A percentile compares a stretch with the other conserved stretches of the same genome.
These are phyloP conservation scores for Microsporum ferrugineum DNA, from an alignment of 2,329 filamentous ascomycete species.

Conservation along the genomic window DNA sequence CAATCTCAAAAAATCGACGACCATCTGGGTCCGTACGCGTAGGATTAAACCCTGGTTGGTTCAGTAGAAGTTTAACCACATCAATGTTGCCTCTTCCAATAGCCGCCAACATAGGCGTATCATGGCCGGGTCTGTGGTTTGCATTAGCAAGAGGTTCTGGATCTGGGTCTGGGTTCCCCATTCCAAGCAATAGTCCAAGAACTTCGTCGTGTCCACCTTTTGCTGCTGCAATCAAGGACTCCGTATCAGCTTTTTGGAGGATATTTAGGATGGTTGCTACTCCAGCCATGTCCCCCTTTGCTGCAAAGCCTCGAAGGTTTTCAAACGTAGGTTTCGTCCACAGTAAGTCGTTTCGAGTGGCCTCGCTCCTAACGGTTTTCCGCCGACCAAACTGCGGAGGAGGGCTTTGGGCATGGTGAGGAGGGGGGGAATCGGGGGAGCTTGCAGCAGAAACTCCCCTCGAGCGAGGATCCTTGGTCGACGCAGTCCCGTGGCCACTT, in stretches of 20 bases:
- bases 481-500: constrained; percentile 19
- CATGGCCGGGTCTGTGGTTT: constrained; percentile 54
- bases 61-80: constrained; percentile 68
- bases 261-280: constrained; percentile 41
- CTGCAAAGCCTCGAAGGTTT: constrained; percentile 39
- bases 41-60: constrained; percentile 70
- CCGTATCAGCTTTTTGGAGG: constrained; percentile 55
- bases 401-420: constrained; percentile 30
- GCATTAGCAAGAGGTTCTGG: constrained; percentile 49
- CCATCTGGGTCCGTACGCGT: constrained; percentile 61
- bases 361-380: constrained; percentile 39
- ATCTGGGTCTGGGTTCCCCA: constrained; percentile 56
- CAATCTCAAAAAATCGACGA: constrained; percentile 77
- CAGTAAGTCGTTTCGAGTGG: constrained; percentile 39
- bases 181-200: constrained; percentile 62
- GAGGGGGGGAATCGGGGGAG: constrained; percentile 34
- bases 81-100: constrained; percentile 81
- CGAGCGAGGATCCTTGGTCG: constrained; percentile 29
- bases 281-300: constrained; percentile 39
- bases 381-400: constrained; percentile 27
- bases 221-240: constrained; percentile 81
- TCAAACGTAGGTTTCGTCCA: constrained; percentile 42
- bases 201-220: constrained; percentile 84
- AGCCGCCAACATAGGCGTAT: constrained; percentile 86
- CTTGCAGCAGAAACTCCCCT: constrained; percentile 36